A percentile compares a stretch with the other conserved stretches of the same genome.
These are phyloP conservation scores for Paramecium pentaurelia DNA, from an alignment of 73 alveolate species.

Conservation along the genomic window DNA sequence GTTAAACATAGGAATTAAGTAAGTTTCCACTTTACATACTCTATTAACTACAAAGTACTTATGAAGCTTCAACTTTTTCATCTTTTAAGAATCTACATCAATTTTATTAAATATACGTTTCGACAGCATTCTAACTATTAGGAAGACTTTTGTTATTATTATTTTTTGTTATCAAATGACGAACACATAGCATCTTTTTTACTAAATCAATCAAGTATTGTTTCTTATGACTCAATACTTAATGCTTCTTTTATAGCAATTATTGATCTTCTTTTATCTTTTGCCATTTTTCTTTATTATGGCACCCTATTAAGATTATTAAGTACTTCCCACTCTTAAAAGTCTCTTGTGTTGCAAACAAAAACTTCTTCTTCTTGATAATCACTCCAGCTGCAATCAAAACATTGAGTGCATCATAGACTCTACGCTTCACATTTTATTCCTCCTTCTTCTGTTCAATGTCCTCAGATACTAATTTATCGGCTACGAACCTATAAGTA, in stretches of 20 bases:
- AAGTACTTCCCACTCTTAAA: conserved; percentile 13
- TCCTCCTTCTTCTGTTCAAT: background rate
- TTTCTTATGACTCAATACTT: background rate
- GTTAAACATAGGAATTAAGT: background rate
- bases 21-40: background rate
- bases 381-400: conserved; percentile 82
- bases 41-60: background rate
- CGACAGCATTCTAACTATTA: background rate
- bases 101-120: background rate
- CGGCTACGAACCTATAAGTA: background rate
- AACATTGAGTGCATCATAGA: conserved; percentile 90
- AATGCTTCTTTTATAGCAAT: background rate
- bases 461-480: conserved; percentile 51
- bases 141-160: background rate
- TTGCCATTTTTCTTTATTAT: background rate
- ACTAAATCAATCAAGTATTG: background rate
- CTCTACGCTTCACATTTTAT: conserved; percentile 85
- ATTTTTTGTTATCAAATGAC: background rate
- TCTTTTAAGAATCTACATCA: background rate
- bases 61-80: background rate
- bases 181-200: background rate
- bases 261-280: background rate
- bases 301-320: background rate
- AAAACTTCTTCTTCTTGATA: conserved; percentile 63
- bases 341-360: background rate